Conservation (phyloP, 306 rosid species). For the Spatholobus suberectus region DNA sequence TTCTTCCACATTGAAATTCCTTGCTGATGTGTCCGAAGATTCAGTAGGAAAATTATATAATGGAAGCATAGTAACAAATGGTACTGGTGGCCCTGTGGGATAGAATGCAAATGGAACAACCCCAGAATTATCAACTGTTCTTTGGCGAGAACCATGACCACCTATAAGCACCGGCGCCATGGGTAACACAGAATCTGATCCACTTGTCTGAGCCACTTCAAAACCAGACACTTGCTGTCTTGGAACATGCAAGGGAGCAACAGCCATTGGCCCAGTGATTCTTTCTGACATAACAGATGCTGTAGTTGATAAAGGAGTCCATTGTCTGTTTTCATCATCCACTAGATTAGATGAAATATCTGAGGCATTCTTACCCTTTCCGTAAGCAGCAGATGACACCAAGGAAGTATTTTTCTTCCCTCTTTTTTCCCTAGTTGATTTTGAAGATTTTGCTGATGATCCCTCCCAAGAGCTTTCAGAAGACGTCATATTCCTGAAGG, state of each 20-base stretch:
- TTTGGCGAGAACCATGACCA: conserved; percentile 67
- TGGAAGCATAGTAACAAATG: conserved; percentile 77
- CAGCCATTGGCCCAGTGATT: conserved; percentile 49
- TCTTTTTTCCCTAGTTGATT: conserved; percentile 66
- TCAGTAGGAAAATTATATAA: conserved; percentile 64
- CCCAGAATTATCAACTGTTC: conserved; percentile 65
- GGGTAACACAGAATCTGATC: conserved; percentile 62
- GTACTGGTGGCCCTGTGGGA: conserved; percentile 87
- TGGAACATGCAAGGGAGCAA: conserved; percentile 50
- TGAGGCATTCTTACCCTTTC: conserved; percentile 64
- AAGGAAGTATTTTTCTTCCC: conserved; percentile 55
- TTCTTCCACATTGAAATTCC: conserved; percentile 60
- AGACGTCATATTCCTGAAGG: conserved; percentile 61
- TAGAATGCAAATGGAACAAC: conserved; percentile 64
- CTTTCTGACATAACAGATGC: conserved; percentile 57
- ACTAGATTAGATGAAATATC: conserved; percentile 60
- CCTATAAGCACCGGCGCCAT: conserved; percentile 58
- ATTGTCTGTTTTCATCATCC: conserved; percentile 64
- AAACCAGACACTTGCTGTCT: conserved; percentile 62
- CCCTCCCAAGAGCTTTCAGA: conserved; percentile 87
- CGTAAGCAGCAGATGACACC: conserved; percentile 50
- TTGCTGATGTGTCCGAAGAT: conserved; percentile 59
- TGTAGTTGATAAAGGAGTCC: conserved; percentile 45
- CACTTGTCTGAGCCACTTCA: conserved; percentile 67
- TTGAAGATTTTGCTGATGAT: conserved; percentile 60